Evolutionary conservation across 164 flowering plant species (phyloP), one percentile per base, ranked within the genome.

Genomic region (Macadamia integrifolia): DNA sequence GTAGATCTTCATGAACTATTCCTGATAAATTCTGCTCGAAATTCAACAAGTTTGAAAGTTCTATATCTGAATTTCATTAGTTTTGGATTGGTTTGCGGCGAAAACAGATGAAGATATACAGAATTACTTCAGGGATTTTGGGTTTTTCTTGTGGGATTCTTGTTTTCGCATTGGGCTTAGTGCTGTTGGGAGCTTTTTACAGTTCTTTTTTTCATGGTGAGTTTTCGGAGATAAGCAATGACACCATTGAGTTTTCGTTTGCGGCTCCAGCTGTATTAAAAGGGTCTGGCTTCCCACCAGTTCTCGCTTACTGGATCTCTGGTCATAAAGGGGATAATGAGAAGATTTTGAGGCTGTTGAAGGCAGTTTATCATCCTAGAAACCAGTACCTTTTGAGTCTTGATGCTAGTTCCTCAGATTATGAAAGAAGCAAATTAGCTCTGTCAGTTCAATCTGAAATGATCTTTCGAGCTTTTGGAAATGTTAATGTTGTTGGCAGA

Each of bases 321-420:
- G 88, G 90, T 9, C 52, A 69, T 14, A 69, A 46, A 6, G 87
- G 85, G 12, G 85, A 86, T 0, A 12, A 64, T 0, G 67, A 49
- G 44, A 81, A 60, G 48, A 77, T 86, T 30, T 4, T 75, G 65
- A 74, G 90, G 69, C 74, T 80, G 17, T 50, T 86, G 62, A 78
- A 75, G 55, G 78, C 85, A 1, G 68, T 83, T 9, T 86, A 86
- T 69, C 90, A 86, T 73, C 90, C 90, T 1, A 76, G 88, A 61
- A 86, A 86, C 49, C 79, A 73, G 35, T 86, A 84, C 62, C 76
- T 86, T 7, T 58, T 86, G 62, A 80, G 76, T 9, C 81, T 86
- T 12, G 86, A 79, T 62, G 71, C 77, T 0, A 71, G 57, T 42
- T 50, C 86, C 2, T 40, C 80, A 0, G 62, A 65, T 17, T 0